Conservation (phyloP, 192 early-diverging fungal genomes). For the Phycomyces blakesleeanus region DNA sequence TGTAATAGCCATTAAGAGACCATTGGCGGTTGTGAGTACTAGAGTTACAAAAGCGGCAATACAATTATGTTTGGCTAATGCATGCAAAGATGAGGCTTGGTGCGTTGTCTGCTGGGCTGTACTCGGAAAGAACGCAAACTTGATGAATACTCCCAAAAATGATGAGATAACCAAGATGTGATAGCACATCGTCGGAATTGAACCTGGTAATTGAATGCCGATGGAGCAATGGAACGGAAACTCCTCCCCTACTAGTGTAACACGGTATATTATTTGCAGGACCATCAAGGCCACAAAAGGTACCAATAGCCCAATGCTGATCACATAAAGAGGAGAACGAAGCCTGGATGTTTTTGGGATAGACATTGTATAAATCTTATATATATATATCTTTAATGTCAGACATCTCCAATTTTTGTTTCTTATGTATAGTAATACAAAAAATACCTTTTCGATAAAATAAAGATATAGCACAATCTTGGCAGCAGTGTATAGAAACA, state of each 20-base stretch:
- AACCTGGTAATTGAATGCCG: constrained; percentile 15
- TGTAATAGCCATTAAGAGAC: constrained; percentile 33
- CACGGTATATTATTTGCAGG: constrained; percentile 29
- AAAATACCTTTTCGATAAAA: constrained; percentile 41
- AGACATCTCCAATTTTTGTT: too few species aligned
- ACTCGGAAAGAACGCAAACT: constrained; percentile 15
- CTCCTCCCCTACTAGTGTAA: constrained; percentile 6
- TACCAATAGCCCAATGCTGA: constrained; percentile 33
- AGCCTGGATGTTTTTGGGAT: constrained; percentile 29
- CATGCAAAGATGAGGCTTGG: constrained; percentile 21
- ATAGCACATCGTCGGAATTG: constrained; percentile 17
- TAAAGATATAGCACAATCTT: constrained; percentile 46
- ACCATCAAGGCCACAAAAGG: constrained; percentile 32
- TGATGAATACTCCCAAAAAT: constrained; percentile 17
- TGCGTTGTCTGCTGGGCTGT: constrained; percentile 24
- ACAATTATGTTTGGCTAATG: constrained; percentile 35
- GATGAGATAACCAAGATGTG: constrained; percentile 15
- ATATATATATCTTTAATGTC: not conserved
- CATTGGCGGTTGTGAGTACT: constrained; percentile 31
- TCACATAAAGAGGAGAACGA: constrained; percentile 33
- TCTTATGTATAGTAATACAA: not conserved
- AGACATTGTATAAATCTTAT: constrained; percentile 22
- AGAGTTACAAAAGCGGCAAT: constrained; percentile 37
- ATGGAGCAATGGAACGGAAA: constrained; percentile 29
- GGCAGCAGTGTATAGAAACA: constrained; percentile 34